Conservation (phyloP, 2,329 filamentous ascomycete species). For the Fusarium sp. region DNA sequence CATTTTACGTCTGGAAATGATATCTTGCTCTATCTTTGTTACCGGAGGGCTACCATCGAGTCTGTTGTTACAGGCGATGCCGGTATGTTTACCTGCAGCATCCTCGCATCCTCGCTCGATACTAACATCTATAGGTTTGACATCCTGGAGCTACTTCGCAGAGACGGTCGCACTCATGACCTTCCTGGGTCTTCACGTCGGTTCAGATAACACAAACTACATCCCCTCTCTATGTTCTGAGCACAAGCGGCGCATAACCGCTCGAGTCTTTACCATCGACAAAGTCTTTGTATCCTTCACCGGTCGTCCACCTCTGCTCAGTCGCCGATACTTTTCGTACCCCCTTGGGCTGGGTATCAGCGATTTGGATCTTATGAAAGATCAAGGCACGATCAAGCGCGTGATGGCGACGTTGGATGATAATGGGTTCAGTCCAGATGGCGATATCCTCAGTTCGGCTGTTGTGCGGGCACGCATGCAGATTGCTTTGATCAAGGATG, state of each 20-base stretch:
- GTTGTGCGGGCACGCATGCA: slow-evolving; percentile 62
- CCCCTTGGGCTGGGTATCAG: slow-evolving; percentile 69
- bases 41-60: slow-evolving; percentile 55
- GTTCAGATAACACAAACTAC: slow-evolving; percentile 47
- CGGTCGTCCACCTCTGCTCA: slow-evolving; percentile 68
- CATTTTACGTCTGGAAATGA: slow-evolving; percentile 54
- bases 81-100: slow-evolving; percentile 48
- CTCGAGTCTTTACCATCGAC: slow-evolving; percentile 61
- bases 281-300: slow-evolving; percentile 67
- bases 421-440: slow-evolving; percentile 67
- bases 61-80: slow-evolving; percentile 60
- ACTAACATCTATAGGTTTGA: slow-evolving; percentile 50
- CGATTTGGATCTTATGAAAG: slow-evolving; percentile 64
- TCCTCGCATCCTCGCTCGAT: background rate
- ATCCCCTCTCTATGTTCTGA: slow-evolving; percentile 56
- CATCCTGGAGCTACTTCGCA: slow-evolving; percentile 57
- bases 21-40: slow-evolving; percentile 56
- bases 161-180: slow-evolving; percentile 57
- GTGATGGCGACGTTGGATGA: slow-evolving; percentile 58
- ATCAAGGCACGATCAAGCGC: slow-evolving; percentile 51
- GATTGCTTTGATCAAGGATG: slow-evolving; percentile 68
- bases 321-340: slow-evolving; percentile 67
- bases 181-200: slow-evolving; percentile 56
- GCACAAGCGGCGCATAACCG: slow-evolving; percentile 52
- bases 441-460: slow-evolving; percentile 61